Base-by-base conservation (phyloP, 2,329 filamentous ascomycete species). In the Samsoniella hepiali region DNA sequence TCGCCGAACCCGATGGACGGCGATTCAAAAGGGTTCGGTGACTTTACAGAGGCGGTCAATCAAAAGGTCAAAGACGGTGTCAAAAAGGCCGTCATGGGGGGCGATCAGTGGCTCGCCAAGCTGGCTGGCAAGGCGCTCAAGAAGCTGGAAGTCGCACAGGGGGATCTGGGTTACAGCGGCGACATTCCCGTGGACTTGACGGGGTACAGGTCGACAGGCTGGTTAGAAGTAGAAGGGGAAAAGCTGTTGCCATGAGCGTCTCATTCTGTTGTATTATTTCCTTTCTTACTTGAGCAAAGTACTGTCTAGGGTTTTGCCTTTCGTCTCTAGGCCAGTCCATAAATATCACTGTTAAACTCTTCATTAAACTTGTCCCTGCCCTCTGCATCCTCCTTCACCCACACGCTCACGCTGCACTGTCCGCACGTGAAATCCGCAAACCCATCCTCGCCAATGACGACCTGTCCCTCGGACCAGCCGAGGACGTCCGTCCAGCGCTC, bases 401-500 rank as follows among this genome's bases (percentile, higher is more conserved):
- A 90, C 5, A 89, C 80, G 61, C 82, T 81, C 3, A 88, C 81
- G 65, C 83, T 85, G 58, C 79, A 78, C 45, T 79, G 77, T 22
- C 75, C 75, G 59, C 85, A 86, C 1, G 77, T 77, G 67, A 91
- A 91, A 36, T 79, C 67, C 0, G 84, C 88, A 65, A 81, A 87
- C 0, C 88, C 88, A 13, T 84, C 79, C 1, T 80, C 75, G 66
- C 85, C 85, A 66, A 91, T 88, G 38, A 76, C 75, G 1, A 89
- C 82, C 66, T 85, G 80, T 0, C 77, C 76, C 53, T 82, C 70
- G 53, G 78, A 78, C 83, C 83, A 85, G 10, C 79, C 83, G 54
- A 87, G 74, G 1, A 90, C 73, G 72, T 91, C 87, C 0, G 83
- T 86, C 87, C 88, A 90, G 36, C 76, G 75, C 74, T 90, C 84